These are phyloP conservation scores for Psilocybe subaeruginosa DNA, from an alignment of 768 basidiomycete genomes.

Conservation along the genomic window DNA sequence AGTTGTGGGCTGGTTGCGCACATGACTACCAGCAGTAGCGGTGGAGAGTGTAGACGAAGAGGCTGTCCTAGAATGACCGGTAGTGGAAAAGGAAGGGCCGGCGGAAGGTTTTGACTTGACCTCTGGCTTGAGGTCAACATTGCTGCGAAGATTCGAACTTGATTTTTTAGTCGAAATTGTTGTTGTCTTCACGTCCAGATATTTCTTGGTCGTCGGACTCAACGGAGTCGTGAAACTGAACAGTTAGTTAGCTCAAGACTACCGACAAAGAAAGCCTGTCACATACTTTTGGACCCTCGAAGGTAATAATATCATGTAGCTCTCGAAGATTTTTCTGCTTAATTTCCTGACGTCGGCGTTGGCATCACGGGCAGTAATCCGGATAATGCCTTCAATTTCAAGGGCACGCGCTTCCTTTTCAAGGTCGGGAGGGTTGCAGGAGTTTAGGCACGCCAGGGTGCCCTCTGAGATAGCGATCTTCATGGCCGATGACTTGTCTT, in stretches of 20 bases:
- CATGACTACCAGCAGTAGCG: slow-evolving; percentile 13
- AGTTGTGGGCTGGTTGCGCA: slow-evolving; percentile 17
- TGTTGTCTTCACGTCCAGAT: slow-evolving; percentile 57
- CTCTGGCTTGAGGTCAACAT: slow-evolving; percentile 4
- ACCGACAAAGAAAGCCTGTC: neutral
- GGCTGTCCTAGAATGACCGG: slow-evolving; percentile 26
- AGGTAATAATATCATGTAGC: slow-evolving; percentile 74
- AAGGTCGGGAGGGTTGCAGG: slow-evolving; percentile 78
- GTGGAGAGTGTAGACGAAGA: slow-evolving; percentile 29
- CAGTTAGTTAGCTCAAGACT: neutral
- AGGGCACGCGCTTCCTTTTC: slow-evolving; percentile 67
- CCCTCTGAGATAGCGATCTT: slow-evolving; percentile 70
- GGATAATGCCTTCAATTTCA: slow-evolving; percentile 75
- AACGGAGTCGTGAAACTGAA: slow-evolving; percentile 73
- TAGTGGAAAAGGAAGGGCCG: slow-evolving; percentile 27
- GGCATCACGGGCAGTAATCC: slow-evolving; percentile 67
- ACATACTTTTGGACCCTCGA: slow-evolving; percentile 63
- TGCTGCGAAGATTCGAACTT: slow-evolving; percentile 18
- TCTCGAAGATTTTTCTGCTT: slow-evolving; percentile 73
- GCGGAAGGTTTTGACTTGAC: slow-evolving; percentile 16
- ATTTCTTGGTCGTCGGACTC: slow-evolving; percentile 77
- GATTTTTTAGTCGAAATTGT: slow-evolving; percentile 19
- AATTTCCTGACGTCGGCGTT: slow-evolving; percentile 75
- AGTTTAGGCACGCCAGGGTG: slow-evolving; percentile 67
- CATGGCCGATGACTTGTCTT: slow-evolving; percentile 70